A percentile compares a stretch with the other conserved stretches of the same genome.
These are phyloP conservation scores for Rosa lucieae DNA, from an alignment of 306 rosid genomes.

Conservation along the genomic window DNA sequence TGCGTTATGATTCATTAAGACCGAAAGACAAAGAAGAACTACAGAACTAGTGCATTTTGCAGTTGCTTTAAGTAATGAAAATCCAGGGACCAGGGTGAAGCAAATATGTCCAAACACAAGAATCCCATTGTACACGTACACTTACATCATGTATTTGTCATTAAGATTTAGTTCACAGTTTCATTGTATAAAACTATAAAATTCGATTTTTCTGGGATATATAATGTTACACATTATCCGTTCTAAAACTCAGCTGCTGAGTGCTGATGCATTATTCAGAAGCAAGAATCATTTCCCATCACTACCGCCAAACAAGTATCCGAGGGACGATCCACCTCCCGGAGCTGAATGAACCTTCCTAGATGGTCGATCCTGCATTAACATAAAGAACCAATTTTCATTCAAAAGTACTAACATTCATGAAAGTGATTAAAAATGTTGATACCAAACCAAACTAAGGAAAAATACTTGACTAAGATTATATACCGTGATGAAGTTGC, in stretches of 20 bases:
- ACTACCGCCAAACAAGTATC: slow-evolving; percentile 64
- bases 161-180: neutral
- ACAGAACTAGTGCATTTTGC: neutral
- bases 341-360: slow-evolving; percentile 84
- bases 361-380: slow-evolving; percentile 75
- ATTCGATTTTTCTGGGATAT: neutral
- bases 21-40: neutral
- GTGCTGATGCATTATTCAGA: neutral
- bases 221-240: slow-evolving; percentile 19
- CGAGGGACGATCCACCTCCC: slow-evolving; percentile 80
- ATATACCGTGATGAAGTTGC: slow-evolving; percentile 83
- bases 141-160: neutral
- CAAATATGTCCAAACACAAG: neutral
- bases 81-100: neutral
- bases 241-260: slow-evolving; percentile 12
- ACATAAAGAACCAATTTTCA: neutral
- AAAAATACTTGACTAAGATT: slow-evolving; percentile 7
- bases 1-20: neutral
- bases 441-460: neutral
- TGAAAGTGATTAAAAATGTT: neutral
- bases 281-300: slow-evolving; percentile 38
- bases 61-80: neutral
- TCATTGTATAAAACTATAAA: neutral
- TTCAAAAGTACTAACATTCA: neutral
- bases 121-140: neutral